These are phyloP conservation scores for Plectosphaerella plurivora DNA, from an alignment of 2,329 filamentous ascomycete species.

Conservation along the genomic window DNA sequence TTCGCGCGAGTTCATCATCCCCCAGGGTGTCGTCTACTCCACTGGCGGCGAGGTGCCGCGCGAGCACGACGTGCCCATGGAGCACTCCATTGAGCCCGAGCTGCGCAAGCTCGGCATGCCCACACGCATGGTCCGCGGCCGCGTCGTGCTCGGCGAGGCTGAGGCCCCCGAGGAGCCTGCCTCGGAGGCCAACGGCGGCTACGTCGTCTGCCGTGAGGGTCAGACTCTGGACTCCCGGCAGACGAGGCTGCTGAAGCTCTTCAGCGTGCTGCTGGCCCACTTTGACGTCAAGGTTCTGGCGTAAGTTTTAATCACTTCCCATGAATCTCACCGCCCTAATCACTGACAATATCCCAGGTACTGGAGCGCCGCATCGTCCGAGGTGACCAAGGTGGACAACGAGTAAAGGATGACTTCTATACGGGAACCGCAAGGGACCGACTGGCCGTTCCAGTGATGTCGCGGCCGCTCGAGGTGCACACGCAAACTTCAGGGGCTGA, in stretches of 20 bases:
- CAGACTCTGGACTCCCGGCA: slow-evolving; percentile 85
- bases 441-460: slow-evolving; percentile 2
- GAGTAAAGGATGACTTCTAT: slow-evolving; percentile 14
- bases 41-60: slow-evolving; percentile 73
- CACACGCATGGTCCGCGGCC: slow-evolving; percentile 82
- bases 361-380: slow-evolving; percentile 55
- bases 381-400: slow-evolving; percentile 51
- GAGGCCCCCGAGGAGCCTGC: slow-evolving; percentile 45
- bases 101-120: slow-evolving; percentile 86
- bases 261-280: slow-evolving; percentile 84
- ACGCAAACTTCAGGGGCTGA: slow-evolving; percentile 6
- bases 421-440: slow-evolving; percentile 8
- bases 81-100: slow-evolving; percentile 86
- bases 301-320: slow-evolving; percentile 34
- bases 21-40: slow-evolving; percentile 76
- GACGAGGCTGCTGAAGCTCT: slow-evolving; percentile 89
- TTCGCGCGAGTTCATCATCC: slow-evolving; percentile 72
- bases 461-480: no score
- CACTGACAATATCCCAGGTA: slow-evolving; percentile 34
- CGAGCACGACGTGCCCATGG: slow-evolving; percentile 80
- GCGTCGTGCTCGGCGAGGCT: slow-evolving; percentile 66
- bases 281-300: slow-evolving; percentile 80
- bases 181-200: slow-evolving; percentile 59
- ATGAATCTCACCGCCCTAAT: not conserved
- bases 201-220: slow-evolving; percentile 79